These are phyloP conservation scores for Fragaria vesca DNA, from an alignment of 306 rosid species.

Conservation along the genomic window DNA sequence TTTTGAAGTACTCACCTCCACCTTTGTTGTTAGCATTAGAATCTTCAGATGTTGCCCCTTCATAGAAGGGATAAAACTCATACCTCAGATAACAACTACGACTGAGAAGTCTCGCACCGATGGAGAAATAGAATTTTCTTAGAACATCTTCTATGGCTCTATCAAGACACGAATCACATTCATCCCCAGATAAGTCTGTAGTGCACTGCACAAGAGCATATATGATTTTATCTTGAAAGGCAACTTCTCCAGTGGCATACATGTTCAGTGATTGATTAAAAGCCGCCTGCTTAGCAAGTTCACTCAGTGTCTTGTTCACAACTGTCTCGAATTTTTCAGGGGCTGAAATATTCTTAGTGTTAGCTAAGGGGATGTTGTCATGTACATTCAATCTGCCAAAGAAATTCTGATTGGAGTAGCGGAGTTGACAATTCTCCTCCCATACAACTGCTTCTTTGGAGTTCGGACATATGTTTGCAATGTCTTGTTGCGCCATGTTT, in stretches of 20 bases:
- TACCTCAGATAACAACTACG: slow-evolving; percentile 62
- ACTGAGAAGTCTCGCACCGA: slow-evolving; percentile 59
- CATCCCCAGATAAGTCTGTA: slow-evolving; percentile 42
- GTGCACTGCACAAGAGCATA: slow-evolving; percentile 66
- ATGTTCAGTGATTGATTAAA: slow-evolving; percentile 33
- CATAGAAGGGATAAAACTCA: slow-evolving; percentile 53
- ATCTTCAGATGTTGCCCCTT: slow-evolving; percentile 16
- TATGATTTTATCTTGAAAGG: slow-evolving; percentile 31
- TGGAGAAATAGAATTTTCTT: slow-evolving; percentile 33
- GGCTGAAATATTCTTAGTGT: slow-evolving; percentile 23
- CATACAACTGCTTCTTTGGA: slow-evolving; percentile 49
- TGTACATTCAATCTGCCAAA: slow-evolving; percentile 36
- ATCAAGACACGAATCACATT: slow-evolving; percentile 46
- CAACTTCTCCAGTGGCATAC: slow-evolving; percentile 43
- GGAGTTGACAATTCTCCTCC: slow-evolving; percentile 58
- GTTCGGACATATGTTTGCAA: slow-evolving; percentile 37
- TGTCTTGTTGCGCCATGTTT: slow-evolving; percentile 28
- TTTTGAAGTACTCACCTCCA: slow-evolving; percentile 32
- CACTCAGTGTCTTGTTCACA: slow-evolving; percentile 36
- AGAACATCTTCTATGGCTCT: slow-evolving; percentile 40
- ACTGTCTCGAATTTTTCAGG: slow-evolving; percentile 31
- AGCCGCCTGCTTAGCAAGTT: slow-evolving; percentile 38
- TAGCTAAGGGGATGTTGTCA: slow-evolving; percentile 29
- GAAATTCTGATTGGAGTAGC: slow-evolving; percentile 50
- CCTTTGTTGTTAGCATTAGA: slow-evolving; percentile 11